Conservation (phyloP, 768 basidiomycete species). For the Tulasnella sp. region DNA sequence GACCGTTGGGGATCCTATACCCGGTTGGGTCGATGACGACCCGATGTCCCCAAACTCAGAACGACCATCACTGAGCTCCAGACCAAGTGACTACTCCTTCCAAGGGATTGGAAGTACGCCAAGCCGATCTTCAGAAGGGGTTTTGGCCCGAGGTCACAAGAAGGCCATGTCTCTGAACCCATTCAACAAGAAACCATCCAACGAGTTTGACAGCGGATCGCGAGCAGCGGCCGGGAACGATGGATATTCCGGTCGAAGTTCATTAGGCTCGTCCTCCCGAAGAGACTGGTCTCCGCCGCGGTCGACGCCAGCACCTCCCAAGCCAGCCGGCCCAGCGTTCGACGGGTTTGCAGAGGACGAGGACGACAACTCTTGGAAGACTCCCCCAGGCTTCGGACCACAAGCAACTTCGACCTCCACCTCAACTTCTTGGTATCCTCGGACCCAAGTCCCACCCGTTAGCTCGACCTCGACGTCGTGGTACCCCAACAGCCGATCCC, state of each 20-base stretch:
- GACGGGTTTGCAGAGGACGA: slow-evolving; percentile 11
- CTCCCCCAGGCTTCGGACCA: neutral
- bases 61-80: neutral
- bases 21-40: slow-evolving; percentile 13
- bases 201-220: neutral
- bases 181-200: neutral
- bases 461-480: neutral
- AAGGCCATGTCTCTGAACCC: neutral
- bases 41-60: neutral
- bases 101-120: neutral
- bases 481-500: neutral
- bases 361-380: slow-evolving; percentile 1
- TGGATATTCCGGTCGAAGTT: neutral
- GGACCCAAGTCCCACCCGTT: neutral
- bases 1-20: slow-evolving; percentile 43
- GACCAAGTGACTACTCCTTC: neutral
- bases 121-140: neutral
- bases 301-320: neutral
- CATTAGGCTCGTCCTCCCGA: neutral
- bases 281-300: neutral
- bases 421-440: neutral
- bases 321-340: neutral
- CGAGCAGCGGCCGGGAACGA: neutral
- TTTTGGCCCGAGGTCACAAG: neutral
- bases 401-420: neutral